Evolutionary conservation across 164 flowering plant genomes (phyloP), one percentile per base, ranked within the genome.

Genomic region (Piper longum): DNA sequence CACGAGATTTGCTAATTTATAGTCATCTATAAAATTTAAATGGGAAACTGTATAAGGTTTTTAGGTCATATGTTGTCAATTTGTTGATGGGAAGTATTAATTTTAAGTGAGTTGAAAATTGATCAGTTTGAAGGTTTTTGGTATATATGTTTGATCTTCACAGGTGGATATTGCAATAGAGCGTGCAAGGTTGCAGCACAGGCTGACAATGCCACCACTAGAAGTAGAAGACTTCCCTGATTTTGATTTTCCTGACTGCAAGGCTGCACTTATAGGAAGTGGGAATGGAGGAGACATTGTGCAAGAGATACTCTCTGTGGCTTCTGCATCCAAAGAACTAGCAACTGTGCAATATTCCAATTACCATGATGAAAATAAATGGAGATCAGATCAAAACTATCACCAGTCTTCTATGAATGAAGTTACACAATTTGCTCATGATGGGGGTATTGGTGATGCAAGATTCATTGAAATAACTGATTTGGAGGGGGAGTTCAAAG

Each of bases 111-210:
- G 36, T 26, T 26, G 36, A 26, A 26, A 26, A 26, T 26, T 26
- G 36, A 26, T 26, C 36, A 26, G 36, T 26, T 0, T 26, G 36
- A 26, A 26, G 36, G 36, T 26, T 26, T 26, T 26, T 26, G 36
- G 36, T 26, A 26, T 26, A 26, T 26, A 26, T 26, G 36, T 41
- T 18, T 41, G 26, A 56, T 57, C 45, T 61, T 64, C 58, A 48
- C 71, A 89, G 95, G 95, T 84, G 51, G 90, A 85, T 60, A 69
- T 85, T 54, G 96, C 92, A 65, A 58, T 87, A 57, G 92, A 89
- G 64, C 83, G 96, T 70, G 88, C 95, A 11, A 80, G 89, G 73
- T 58, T 91, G 76, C 92, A 91, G 62, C 85, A 89, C 65, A 62
- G 88, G 41, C 73, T 84, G 54, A 57, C 83, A 7, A 44, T 84